Percentiles rank a stretch among this genome's conserved stretches.
phyloP scores from a whole-genome alignment of 179 eudicot species.

The Dionaea muscipula region DNA sequence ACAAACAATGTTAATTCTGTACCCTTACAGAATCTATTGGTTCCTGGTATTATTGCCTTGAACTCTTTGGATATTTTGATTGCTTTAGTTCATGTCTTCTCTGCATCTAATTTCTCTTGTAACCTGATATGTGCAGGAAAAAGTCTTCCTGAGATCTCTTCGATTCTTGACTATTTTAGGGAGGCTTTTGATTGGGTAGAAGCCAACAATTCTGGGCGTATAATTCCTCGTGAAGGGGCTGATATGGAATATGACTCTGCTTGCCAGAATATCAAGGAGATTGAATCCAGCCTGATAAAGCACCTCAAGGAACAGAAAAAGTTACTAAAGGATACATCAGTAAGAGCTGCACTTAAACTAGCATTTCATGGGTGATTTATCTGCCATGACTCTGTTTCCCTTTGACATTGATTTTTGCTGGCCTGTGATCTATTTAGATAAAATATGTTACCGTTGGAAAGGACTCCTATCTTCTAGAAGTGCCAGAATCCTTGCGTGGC shows the following conservation, averaged over 20 bases:
- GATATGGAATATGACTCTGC: constrained; percentile 76
- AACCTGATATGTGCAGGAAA: constrained; percentile 38
- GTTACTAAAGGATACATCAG: constrained; percentile 58
- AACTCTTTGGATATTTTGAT: constrained; percentile 3
- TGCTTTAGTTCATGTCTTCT: neutral
- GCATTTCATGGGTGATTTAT: constrained; percentile 1
- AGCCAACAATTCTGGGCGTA: constrained; percentile 79
- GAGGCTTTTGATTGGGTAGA: constrained; percentile 90
- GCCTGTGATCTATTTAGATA: constrained; percentile 34
- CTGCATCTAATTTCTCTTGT: constrained; percentile 12
- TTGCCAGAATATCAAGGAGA: constrained; percentile 39
- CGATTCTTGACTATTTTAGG: constrained; percentile 53
- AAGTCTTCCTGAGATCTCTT: constrained; percentile 58
- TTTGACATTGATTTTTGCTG: constrained; percentile 4
- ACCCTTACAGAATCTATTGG: constrained; percentile 52
- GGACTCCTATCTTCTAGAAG: constrained; percentile 79
- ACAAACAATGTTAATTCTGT: constrained; percentile 46
- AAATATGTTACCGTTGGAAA: constrained; percentile 74
- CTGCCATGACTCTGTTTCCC: constrained; percentile 11
- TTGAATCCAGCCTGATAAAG: constrained; percentile 43
- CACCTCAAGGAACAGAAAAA: constrained; percentile 76
- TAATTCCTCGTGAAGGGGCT: constrained; percentile 73
- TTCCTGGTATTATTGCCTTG: constrained; percentile 43
- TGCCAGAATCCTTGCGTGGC: constrained; percentile 55
- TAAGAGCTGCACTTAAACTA: constrained; percentile 23